phyloP scores from a whole-genome alignment of 176 grass and related monocot genomes.

The Dactylis glomerata region DNA sequence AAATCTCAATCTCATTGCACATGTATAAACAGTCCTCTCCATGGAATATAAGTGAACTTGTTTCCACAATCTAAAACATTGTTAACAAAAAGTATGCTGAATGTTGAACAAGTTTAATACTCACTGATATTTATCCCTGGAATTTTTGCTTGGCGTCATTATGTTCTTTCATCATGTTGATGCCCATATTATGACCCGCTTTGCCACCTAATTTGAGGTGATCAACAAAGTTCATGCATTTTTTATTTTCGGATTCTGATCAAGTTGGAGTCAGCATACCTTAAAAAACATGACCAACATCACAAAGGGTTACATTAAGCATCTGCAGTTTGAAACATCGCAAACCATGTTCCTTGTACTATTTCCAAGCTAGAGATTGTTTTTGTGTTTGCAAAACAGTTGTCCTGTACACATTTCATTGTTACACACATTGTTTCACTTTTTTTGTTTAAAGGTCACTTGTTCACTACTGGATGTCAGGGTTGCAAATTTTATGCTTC shows the following conservation, averaged over 20 bases:
- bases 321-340: slow-evolving; percentile 6
- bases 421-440: neutral
- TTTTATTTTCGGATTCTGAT: too few species aligned
- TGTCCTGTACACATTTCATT: neutral
- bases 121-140: slow-evolving; percentile 6
- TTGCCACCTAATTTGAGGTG: slow-evolving; percentile 9
- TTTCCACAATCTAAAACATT: neutral
- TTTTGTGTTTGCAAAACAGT: neutral
- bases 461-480: neutral
- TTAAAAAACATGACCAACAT: neutral
- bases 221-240: neutral
- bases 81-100: neutral
- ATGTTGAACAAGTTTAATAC: neutral
- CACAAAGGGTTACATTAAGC: slow-evolving; percentile 4
- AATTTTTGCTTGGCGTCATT: neutral
- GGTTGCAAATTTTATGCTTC: neutral
- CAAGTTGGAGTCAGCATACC: neutral
- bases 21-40: neutral
- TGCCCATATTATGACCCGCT: neutral
- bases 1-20: neutral
- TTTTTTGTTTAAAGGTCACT: neutral
- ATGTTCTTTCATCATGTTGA: slow-evolving; percentile 5
- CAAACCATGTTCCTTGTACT: neutral
- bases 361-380: neutral
- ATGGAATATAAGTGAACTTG: neutral